These are phyloP conservation scores for Giardia duodenalis DNA, from an alignment of 208 protist species.

Conservation along the genomic window DNA sequence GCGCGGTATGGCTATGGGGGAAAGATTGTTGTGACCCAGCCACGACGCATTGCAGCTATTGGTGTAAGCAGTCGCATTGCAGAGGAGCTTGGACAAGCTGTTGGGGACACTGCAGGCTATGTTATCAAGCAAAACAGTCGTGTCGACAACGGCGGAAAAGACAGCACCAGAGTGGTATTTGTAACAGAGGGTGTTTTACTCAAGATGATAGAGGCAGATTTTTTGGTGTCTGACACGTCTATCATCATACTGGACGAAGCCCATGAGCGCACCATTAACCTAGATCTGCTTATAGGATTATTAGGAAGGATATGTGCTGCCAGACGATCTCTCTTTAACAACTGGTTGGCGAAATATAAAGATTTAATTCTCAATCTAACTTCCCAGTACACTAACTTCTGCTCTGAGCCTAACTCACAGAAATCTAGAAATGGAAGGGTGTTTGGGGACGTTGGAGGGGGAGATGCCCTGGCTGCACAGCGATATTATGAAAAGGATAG, in stretches of 20 bases:
- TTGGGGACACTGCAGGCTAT: not conserved
- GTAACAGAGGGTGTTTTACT: constrained; percentile 23
- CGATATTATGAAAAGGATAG: no score
- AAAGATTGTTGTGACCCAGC: not conserved
- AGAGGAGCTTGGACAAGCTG: not conserved
- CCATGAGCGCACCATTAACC: not conserved
- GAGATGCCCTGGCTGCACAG: no score
- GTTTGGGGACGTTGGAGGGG: no score
- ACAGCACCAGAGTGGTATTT: not conserved
- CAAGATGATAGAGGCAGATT: not conserved
- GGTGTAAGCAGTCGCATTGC: not conserved
- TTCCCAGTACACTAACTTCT: not conserved
- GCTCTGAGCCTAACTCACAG: no score
- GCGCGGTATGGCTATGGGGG: not conserved
- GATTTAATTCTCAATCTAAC: not conserved
- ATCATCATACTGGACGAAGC: constrained; percentile 15
- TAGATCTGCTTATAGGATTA: not conserved
- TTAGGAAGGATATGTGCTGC: not conserved
- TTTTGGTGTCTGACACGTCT: not conserved
- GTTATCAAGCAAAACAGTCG: not conserved
- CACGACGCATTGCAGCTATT: constrained; percentile 10
- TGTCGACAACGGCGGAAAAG: not conserved
- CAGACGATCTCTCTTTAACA: not conserved
- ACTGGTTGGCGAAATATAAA: not conserved
- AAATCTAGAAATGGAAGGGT: no score